Base-by-base conservation (phyloP, 1,139 yeast species). In the Yamadazyma conglobata region DNA sequence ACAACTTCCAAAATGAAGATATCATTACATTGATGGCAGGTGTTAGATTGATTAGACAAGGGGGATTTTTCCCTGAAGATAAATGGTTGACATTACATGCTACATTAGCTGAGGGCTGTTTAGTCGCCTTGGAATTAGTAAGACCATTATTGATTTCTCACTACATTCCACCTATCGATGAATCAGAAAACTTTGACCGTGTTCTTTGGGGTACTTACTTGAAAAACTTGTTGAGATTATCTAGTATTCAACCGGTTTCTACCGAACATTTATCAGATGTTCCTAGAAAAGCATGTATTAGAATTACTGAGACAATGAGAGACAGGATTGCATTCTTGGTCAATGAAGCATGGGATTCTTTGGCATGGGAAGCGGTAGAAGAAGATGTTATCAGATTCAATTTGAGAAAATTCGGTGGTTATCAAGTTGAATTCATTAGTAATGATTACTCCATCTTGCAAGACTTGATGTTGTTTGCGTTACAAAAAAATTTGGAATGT, bases 1-100 rank as follows among this genome's bases (percentile, higher is more conserved):
- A 54, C 28, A 43, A 58, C 34, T 67, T 65, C 43, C 57, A 50
- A 32, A 41, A 48, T 48, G 62, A 74, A 60, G 69, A 71, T 50
- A 37, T 76, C 40, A 46, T 70, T 41, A 58, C 78, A 40, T 41
- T 67, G 23, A 60, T 66, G 38, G 73, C 77, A 24, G 79, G 83
- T 12, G 68, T 79, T 12, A 77, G 77, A 39, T 56, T 77, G 26
- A 62, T 83, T 34, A 55, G 79, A 35, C 76, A 70, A 39, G 75
- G 80, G 16, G 70, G 68, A 32, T 80, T 67, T 48, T 81, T 73
- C 62, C 89, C 89, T 3, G 70, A 71, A 34, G 71, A 68, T 15
- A 79, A 75, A 46, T 81, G 89, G 89, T 52, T 81, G 10, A 79
- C 93, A 0, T 57, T 84, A 29, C 75, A 77, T 40, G 74, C 86